Base-by-base conservation (phyloP, 129 eudicot species). In the Saposhnikovia divaricata region DNA sequence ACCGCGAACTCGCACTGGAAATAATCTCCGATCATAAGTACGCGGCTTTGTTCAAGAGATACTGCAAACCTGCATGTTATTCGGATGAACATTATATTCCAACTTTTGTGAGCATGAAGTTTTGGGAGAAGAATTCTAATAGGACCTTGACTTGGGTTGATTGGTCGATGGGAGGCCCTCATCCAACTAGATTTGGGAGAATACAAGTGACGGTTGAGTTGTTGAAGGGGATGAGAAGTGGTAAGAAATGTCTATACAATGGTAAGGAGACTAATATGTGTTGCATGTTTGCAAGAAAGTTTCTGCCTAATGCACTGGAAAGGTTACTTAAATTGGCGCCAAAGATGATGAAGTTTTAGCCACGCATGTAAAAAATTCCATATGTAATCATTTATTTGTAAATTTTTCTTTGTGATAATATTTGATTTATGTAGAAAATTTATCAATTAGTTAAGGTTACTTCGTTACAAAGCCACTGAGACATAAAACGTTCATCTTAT, bases 161-260 rank as follows among this genome's bases (percentile, higher is more conserved):
- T 84, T 89, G 97, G 97, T 81, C 94, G 0, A 83, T 76, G 83
- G 97, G 97, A 46, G 97, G 97, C n/a, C 92, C 93, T 2, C 97
- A 92, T 82, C 97, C 97, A 2, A 44, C 81, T 76, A 87, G 77
- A 79, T 92, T 88, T 70, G 75, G 86, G 9, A 79, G 83, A 53
- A 74, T 61, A 18, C 91, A 88, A 9, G 84, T 92, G 38, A 83
- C 91, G 0, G 53, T 48, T 12, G 59, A 78, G 39, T 83, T 88
- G 78, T 81, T 92, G 84, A 71, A 75, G 42, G 79, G 75, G 25
- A 85, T 92, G 92, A 89, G 91, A 85, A 31, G 40, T 77, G 87
- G 84, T 27, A 55, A 72, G 3, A 74, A 77, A 72, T 89, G 97
- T 80, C 4, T 78, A 78, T 92, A 92, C 76, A 92, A 92, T 88